These are phyloP conservation scores for Aspergillus ochraceoroseus DNA, from an alignment of 2,329 filamentous ascomycete species.

Conservation along the genomic window DNA sequence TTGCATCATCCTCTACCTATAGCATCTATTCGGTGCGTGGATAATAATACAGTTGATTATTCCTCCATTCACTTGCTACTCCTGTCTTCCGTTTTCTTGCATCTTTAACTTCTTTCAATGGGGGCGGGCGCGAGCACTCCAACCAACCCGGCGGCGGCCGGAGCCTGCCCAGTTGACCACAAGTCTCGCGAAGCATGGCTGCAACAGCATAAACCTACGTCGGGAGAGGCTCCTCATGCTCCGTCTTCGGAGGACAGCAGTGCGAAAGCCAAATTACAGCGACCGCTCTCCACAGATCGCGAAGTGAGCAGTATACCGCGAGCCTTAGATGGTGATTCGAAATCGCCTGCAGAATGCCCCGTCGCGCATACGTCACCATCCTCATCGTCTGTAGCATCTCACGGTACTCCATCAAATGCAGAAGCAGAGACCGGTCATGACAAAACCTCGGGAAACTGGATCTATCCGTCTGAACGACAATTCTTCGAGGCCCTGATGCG, in stretches of 20 bases:
- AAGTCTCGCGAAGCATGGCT: constrained; percentile 86
- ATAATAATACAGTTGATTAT: too few relatives aligned
- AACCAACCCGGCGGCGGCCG: constrained; percentile 27
- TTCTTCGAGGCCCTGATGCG: constrained; percentile 97
- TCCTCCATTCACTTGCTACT: background rate
- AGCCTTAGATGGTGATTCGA: constrained; percentile 37
- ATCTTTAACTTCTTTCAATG: constrained; percentile 33
- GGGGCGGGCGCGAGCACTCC: constrained; percentile 38
- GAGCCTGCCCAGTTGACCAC: constrained; percentile 81
- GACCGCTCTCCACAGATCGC: constrained; percentile 60
- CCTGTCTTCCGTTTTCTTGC: background rate
- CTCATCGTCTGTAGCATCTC: constrained; percentile 27
- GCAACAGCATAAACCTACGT: constrained; percentile 44
- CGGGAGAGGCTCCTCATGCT: constrained; percentile 33
- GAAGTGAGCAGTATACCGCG: constrained; percentile 77
- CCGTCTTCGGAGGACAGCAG: constrained; percentile 26
- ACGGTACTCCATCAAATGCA: constrained; percentile 59
- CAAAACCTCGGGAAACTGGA: constrained; percentile 75
- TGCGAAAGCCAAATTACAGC: constrained; percentile 29
- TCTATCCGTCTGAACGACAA: constrained; percentile 94
- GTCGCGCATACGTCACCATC: constrained; percentile 31
- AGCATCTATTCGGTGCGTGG: too few relatives aligned
- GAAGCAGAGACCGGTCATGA: constrained; percentile 73
- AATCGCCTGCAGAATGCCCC: constrained; percentile 23
- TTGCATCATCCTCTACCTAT: constrained; percentile 10